Conservation (phyloP, 176 grass and related monocot genomes). For the Juncus inflexus region DNA sequence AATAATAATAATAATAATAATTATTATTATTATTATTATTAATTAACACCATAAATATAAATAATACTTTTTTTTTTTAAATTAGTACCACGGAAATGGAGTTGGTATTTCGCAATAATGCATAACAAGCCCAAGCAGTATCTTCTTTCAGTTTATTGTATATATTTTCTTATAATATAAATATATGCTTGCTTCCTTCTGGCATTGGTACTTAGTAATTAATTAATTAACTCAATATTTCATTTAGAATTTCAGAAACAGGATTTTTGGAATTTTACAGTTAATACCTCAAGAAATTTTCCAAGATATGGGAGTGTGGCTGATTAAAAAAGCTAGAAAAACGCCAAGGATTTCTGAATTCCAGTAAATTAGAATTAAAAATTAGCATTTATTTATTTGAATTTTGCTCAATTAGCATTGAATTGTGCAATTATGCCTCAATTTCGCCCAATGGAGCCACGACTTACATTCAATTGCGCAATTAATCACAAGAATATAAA, state of each 20-base stretch:
- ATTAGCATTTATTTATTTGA: too few species aligned
- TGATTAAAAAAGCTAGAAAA: slow-evolving; percentile 81
- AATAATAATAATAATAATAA: too few species aligned
- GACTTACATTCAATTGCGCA: too few species aligned
- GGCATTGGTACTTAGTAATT: slow-evolving; percentile 46
- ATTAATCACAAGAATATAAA: too few species aligned
- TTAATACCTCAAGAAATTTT: slow-evolving; percentile 71
- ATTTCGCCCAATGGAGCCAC: too few species aligned
- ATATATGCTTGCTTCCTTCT: slow-evolving; percentile 67
- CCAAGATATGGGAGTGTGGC: slow-evolving; percentile 70
- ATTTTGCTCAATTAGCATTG: neutral
- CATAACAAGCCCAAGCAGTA: slow-evolving; percentile 79
- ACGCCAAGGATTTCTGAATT: slow-evolving; percentile 68
- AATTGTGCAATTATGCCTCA: neutral
- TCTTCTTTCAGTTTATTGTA: slow-evolving; percentile 52
- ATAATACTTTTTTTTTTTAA: slow-evolving; percentile 5
- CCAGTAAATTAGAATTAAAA: slow-evolving; percentile 33
- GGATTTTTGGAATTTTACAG: too few species aligned
- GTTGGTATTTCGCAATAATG: slow-evolving; percentile 74
- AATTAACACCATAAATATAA: neutral
- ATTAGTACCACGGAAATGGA: slow-evolving; percentile 69
- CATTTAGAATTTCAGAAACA: too few species aligned
- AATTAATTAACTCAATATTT: too few species aligned
- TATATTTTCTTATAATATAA: slow-evolving; percentile 57
- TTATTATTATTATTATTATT: too few species aligned